These are phyloP conservation scores for Sambucus nigra DNA, from an alignment of 129 eudicot genomes.

Conservation along the genomic window DNA sequence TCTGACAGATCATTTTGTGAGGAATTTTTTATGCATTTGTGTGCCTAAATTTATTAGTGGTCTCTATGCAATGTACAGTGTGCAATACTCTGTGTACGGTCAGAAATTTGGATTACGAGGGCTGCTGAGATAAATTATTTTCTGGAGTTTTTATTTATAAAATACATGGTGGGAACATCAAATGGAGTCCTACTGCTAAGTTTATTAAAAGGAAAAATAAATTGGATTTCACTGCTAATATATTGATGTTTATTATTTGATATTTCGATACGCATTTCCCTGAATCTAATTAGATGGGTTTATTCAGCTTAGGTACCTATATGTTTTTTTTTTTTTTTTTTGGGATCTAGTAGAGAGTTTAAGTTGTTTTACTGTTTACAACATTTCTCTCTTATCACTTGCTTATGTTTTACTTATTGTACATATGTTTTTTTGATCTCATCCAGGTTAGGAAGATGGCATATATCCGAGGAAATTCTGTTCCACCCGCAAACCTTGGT, in stretches of 20 bases:
- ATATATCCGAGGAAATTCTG: conserved; percentile 64
- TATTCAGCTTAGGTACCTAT: neutral
- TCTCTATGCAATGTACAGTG: too few species aligned
- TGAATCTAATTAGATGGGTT: neutral
- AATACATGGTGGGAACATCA: neutral
- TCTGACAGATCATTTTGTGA: too few species aligned
- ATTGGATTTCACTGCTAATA: neutral
- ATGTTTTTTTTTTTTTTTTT: too few species aligned
- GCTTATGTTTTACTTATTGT: neutral
- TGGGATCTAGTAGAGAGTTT: neutral
- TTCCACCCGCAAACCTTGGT: conserved; percentile 72
- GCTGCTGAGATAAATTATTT: neutral
- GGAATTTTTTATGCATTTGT: too few species aligned
- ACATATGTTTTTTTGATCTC: conserved; percentile 10
- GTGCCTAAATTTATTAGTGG: too few species aligned
- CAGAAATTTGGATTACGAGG: neutral
- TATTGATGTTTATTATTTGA: neutral
- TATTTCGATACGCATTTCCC: neutral
- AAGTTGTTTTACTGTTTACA: neutral
- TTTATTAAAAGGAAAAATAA: neutral
- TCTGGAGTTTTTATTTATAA: neutral
- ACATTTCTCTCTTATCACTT: neutral
- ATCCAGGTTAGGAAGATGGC: conserved; percentile 86
- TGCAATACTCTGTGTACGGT: too few species aligned
- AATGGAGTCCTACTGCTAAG: neutral